Percentiles rank a stretch among this genome's conserved stretches.
These are phyloP conservation scores for Colletotrichum falcatum DNA, from an alignment of 2,329 filamentous ascomycete genomes.

Conservation along the genomic window DNA sequence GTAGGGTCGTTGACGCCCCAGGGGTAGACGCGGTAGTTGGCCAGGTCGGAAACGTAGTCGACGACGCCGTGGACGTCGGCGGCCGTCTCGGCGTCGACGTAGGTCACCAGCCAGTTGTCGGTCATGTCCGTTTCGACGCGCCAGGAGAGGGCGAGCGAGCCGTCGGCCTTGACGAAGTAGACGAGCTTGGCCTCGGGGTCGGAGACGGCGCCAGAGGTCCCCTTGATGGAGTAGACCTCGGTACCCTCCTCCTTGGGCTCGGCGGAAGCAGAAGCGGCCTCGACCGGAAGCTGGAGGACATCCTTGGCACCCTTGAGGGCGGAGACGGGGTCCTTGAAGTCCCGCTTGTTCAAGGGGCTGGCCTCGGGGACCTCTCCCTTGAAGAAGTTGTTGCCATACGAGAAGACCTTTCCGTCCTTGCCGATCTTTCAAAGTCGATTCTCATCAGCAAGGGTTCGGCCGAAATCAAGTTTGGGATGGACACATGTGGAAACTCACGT, in stretches of 20 bases:
- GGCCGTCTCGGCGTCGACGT: slow-evolving; percentile 60
- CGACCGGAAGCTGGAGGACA: slow-evolving; percentile 49
- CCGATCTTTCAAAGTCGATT: slow-evolving; percentile 55
- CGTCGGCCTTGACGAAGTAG: slow-evolving; percentile 61
- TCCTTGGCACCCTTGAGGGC: slow-evolving; percentile 57
- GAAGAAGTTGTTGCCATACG: slow-evolving; percentile 61
- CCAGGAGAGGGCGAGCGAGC: slow-evolving; percentile 60
- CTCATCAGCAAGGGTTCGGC: neutral
- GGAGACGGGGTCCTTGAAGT: slow-evolving; percentile 55
- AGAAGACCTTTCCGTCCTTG: slow-evolving; percentile 63
- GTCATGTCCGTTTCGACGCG: slow-evolving; percentile 64
- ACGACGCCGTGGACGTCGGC: slow-evolving; percentile 60
- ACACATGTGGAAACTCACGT: slow-evolving; percentile 53
- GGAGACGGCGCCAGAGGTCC: slow-evolving; percentile 57
- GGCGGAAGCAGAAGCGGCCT: slow-evolving; percentile 45
- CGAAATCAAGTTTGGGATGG: too few species aligned
- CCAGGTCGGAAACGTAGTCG: slow-evolving; percentile 63
- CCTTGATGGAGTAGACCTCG: slow-evolving; percentile 54
- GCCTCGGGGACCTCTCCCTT: slow-evolving; percentile 56
- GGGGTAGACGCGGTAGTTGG: slow-evolving; percentile 62
- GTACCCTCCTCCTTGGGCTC: slow-evolving; percentile 44
- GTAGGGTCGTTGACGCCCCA: slow-evolving; percentile 65
- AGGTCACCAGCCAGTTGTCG: slow-evolving; percentile 65
- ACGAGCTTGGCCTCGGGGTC: slow-evolving; percentile 64
- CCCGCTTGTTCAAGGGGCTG: slow-evolving; percentile 54